Base-by-base conservation (phyloP, 2,329 filamentous ascomycete genomes). In the Fusarium sp. region DNA sequence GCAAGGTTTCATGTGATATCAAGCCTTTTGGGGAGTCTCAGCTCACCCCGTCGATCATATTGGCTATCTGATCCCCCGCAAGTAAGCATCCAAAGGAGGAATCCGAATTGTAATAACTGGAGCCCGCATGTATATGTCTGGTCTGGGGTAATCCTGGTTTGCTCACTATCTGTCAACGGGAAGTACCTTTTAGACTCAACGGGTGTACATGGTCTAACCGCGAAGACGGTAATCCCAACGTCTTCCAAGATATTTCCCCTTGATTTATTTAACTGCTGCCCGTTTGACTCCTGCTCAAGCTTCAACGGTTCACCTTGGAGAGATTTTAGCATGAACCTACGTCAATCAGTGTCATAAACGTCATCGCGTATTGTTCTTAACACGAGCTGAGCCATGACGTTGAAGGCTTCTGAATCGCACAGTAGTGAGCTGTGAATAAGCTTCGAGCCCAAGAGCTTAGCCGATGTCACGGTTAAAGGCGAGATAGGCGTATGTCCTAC, bases 1-100 rank as follows among this genome's bases (percentile, higher is more conserved):
- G 32, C 16, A 70, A 71, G 49, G 64, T 69, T 74, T 57, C 43
- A 44, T 62, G 34, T 41, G 30, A 40, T 60, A 27, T 32, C 40
- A 45, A 40, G 22, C 54, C 40, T 59, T 38, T 49, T 46, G 43
- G 45, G 53, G 46, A 15, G 41, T 58, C 57, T 44, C 65, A 65
- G 62, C 57, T 47, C 57, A 44, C 51, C 51, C 40, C 45, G 43
- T 29, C 30, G 58, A 65, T 69, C 65, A 45, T 34, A 9, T 55
- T 30, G 24, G 18, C 13, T 24, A 44, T 30, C 24, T 46, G 24
- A 10, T 18, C 27, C 54, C 46, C 55, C 58, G 49, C 62, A 65
- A 60, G 32, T 44, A 59, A 48, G 45, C 27, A 46, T 48, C 40
- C n/a, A 59, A 48, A 47, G n/a, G 30, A 62, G 34, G 13, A 24